Evolutionary conservation across 345 rosid genomes (phyloP).

Genomic region (Bruguiera parviflora): DNA sequence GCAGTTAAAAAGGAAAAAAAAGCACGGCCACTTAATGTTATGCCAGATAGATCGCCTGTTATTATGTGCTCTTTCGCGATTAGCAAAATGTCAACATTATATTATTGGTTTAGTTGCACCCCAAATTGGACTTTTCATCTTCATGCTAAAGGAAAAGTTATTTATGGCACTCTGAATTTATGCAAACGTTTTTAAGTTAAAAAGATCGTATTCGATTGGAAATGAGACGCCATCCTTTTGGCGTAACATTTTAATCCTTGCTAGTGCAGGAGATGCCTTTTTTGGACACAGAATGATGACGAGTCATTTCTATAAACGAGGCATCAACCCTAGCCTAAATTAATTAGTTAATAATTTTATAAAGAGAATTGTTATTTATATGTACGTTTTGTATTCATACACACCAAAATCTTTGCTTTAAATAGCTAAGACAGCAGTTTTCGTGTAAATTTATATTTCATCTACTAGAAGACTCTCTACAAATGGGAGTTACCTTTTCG

Average conservation of each 20-base stretch:
- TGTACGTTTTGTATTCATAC: too few species aligned
- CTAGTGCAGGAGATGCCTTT: not conserved
- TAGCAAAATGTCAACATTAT: conserved; percentile 4
- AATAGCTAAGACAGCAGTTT: too few species aligned
- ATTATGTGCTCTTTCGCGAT: conserved; percentile 26
- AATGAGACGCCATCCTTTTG: not conserved
- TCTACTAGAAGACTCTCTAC: conserved; percentile 15
- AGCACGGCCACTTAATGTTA: not conserved
- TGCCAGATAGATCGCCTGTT: conserved; percentile 25
- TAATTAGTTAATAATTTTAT: too few species aligned
- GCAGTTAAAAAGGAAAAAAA: not conserved
- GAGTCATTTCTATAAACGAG: too few species aligned
- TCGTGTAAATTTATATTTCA: conserved; percentile 10
- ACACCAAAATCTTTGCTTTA: too few species aligned
- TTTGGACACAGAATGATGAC: not conserved
- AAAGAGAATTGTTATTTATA: too few species aligned
- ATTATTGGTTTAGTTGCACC: conserved; percentile 16
- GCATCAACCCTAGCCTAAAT: too few species aligned
- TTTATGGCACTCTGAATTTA: conserved; percentile 12
- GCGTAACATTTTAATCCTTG: not conserved
- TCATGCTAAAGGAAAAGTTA: conserved; percentile 19
- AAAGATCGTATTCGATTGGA: not conserved
- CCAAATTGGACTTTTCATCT: not conserved
- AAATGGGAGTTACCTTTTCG: conserved; percentile 30
- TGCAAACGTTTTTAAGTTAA: not conserved